Evolutionary conservation across 352 stramenopile genomes (phyloP).

Genomic region (Globisporangium heterothallicum): DNA sequence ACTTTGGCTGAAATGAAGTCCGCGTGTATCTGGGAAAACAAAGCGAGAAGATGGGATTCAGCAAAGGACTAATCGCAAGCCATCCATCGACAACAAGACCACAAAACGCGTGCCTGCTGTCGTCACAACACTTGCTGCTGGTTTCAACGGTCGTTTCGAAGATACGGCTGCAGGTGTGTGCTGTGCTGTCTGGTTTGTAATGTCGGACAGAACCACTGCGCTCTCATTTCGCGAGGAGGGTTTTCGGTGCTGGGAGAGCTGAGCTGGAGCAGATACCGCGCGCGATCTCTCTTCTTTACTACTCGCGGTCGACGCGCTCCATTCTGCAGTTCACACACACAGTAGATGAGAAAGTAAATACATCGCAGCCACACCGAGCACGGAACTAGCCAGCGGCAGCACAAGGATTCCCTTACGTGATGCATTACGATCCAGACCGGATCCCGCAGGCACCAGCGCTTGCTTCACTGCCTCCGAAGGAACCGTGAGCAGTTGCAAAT

Average conservation of each 20-base stretch:
- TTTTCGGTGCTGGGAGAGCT: conserved; percentile 6
- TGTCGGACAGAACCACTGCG: conserved; percentile 36
- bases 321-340: not conserved
- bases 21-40: not conserved
- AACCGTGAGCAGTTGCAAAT: conserved; percentile 45
- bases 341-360: not conserved
- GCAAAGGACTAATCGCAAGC: not conserved
- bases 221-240: conserved; percentile 18
- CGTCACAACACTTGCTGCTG: not conserved
- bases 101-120: not conserved
- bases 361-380: not conserved
- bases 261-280: conserved; percentile 5
- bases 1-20: conserved; percentile 5
- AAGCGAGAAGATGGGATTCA: not conserved
- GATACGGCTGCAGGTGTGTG: conserved; percentile 2
- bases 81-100: too few relatives aligned
- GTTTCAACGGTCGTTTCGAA: conserved; percentile 7
- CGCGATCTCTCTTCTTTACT: conserved; percentile 12
- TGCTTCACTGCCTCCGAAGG: not conserved
- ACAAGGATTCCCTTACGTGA: not conserved
- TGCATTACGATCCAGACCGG: not conserved
- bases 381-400: not conserved
- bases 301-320: not conserved
- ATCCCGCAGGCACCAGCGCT: not conserved
- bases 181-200: conserved; percentile 47